Percentiles rank a stretch among this genome's conserved stretches.
Evolutionary conservation across 179 eudicot genomes (phyloP).

Genomic region (Beta macrorhiza): DNA sequence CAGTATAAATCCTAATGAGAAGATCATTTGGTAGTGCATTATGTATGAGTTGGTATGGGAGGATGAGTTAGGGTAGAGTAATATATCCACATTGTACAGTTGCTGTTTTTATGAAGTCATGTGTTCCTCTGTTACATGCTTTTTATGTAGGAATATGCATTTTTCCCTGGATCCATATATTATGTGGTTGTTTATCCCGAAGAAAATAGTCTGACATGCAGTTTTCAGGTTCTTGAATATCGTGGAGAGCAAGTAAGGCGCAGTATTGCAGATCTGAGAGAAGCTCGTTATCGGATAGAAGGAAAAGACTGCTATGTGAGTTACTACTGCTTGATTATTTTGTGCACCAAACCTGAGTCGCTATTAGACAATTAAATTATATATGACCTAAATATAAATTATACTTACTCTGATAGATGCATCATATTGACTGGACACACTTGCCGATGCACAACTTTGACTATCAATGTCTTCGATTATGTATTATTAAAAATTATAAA

Average conservation of each 20-base stretch:
- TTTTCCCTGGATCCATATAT: background rate
- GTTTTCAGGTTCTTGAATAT: slow-evolving; percentile 87
- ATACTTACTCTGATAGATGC: too few species aligned
- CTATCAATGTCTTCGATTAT: too few species aligned
- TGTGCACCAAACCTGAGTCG: background rate
- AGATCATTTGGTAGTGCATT: background rate
- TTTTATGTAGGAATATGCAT: background rate
- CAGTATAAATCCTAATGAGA: background rate
- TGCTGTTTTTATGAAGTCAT: background rate
- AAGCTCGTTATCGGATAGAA: slow-evolving; percentile 68
- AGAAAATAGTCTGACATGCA: slow-evolving; percentile 6
- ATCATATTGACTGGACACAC: too few species aligned
- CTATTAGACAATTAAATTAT: too few species aligned
- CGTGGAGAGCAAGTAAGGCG: slow-evolving; percentile 99
- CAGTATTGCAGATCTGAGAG: slow-evolving; percentile 96
- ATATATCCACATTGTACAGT: background rate
- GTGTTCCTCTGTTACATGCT: background rate
- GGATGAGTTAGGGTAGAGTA: background rate
- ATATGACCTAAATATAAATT: too few species aligned
- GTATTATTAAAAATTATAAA: too few species aligned
- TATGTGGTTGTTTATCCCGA: background rate
- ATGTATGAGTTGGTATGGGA: background rate
- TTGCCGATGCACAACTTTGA: too few species aligned
- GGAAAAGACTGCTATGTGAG: slow-evolving; percentile 99
- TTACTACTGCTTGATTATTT: slow-evolving; percentile 15